A percentile compares a stretch with the other conserved stretches of the same genome.
Evolutionary conservation across 1,284 basidiomycete species (phyloP).

Genomic region (Apiotrichum domesticum): DNA sequence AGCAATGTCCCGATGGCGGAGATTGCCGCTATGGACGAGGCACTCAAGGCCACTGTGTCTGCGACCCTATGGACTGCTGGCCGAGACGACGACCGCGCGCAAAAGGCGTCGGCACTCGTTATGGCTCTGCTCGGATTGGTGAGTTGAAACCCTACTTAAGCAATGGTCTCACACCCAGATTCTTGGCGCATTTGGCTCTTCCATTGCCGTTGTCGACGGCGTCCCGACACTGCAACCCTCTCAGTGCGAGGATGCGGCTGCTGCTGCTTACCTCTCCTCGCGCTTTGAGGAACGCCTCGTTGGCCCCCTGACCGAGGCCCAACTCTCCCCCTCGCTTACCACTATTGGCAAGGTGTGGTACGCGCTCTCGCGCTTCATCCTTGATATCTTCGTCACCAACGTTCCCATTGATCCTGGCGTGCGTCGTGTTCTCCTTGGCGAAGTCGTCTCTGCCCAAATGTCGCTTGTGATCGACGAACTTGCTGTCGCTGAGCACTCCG

Average conservation of each 20-base stretch:
- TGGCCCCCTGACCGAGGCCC: constrained; percentile 6
- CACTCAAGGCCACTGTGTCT: constrained; percentile 25
- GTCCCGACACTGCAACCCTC: neutral
- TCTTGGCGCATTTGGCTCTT: constrained; percentile 21
- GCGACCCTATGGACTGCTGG: constrained; percentile 22
- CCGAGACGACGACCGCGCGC: constrained; percentile 7
- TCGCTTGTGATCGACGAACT: constrained; percentile 55
- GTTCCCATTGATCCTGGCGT: constrained; percentile 81
- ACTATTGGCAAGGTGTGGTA: constrained; percentile 55
- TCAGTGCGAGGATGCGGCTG: constrained; percentile 2
- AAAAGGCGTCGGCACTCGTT: constrained; percentile 14
- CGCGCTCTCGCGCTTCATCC: constrained; percentile 50
- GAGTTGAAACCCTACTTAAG: neutral
- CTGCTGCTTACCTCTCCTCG: constrained; percentile 12
- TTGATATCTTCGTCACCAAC: constrained; percentile 69
- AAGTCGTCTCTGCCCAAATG: constrained; percentile 54
- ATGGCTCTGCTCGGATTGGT: constrained; percentile 17
- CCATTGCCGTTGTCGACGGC: neutral
- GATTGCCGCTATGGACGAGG: constrained; percentile 30
- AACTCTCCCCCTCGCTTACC: constrained; percentile 3
- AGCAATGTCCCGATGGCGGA: constrained; percentile 24
- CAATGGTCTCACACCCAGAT: constrained; percentile 12
- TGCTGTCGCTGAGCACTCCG: constrained; percentile 56
- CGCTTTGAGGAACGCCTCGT: constrained; percentile 11
- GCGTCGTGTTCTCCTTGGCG: constrained; percentile 55